Evolutionary conservation across 2,329 filamentous ascomycete species (phyloP), one percentile per base, ranked within the genome.

Genomic region (Xylaria sp.): DNA sequence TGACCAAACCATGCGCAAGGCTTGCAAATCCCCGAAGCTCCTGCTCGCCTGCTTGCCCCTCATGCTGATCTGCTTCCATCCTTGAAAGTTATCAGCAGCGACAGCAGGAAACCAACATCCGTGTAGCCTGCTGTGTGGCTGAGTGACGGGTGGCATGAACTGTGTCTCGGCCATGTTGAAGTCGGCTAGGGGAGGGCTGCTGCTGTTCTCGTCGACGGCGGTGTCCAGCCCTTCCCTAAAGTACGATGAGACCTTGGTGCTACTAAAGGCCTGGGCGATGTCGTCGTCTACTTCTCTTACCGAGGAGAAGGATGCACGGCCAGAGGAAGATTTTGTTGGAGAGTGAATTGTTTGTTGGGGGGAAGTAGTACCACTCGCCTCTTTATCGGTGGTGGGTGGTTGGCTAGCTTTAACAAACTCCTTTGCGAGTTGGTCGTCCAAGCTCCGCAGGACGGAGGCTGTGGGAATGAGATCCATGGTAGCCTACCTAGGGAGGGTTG

Each of bases 51-150:
- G 82, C 78, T 84, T 88, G 63, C 87, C 87, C 78, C 83, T 84
- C 70, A 90, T 83, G 65, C 84, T 84, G 75, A 90, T 90, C 75
- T 86, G 83, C 81, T 88, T 90, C 88, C 88, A 90, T 60, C 88
- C 88, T 70, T 83, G 83, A 77, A 90, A 90, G 77, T 82, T 84
- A 72, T 88, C 83, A 70, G 84, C 84, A 64, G 78, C 78, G 68
- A 79, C 77, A 32, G 77, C 77, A 25, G 88, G 88, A 70, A 84
- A 85, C 82, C 87, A 88, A 75, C 85, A 86, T 66, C 86, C 87
- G 77, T 88, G 86, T 47, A 90, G 83, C 72, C 79, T 82, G 80
- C 85, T 88, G 74, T 85, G 78, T 64, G 87, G 87, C 73, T 85
- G 84, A 54, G 86, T 88, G 73, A 87, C 72, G 70, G 87, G 85